These are phyloP conservation scores for Poa pratensis DNA, from an alignment of 176 grass and related monocot genomes.

Conservation along the genomic window DNA sequence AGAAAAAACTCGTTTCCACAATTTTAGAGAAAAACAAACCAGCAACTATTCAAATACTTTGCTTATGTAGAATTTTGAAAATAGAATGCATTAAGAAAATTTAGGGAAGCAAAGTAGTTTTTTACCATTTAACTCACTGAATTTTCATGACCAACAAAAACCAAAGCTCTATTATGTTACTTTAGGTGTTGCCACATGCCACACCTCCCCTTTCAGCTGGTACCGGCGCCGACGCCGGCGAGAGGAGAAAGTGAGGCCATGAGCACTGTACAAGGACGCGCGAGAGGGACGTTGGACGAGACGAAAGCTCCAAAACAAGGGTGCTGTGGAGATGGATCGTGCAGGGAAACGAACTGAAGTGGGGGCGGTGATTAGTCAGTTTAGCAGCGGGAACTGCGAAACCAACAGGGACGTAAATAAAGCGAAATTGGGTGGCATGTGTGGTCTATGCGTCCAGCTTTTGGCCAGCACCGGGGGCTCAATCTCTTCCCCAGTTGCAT, in stretches of 20 bases:
- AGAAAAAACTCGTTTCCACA: no score
- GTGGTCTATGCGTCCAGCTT: slow-evolving; percentile 47
- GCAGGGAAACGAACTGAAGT: slow-evolving; percentile 31
- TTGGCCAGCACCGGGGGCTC: slow-evolving; percentile 36
- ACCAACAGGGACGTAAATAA: slow-evolving; percentile 31
- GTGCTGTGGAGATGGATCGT: slow-evolving; percentile 8
- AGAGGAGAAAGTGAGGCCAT: not conserved
- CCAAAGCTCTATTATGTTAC: no score
- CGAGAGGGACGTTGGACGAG: not conserved
- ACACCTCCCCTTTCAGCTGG: not conserved
- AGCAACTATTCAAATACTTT: no score
- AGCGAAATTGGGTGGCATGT: slow-evolving; percentile 39
- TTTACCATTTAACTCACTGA: no score
- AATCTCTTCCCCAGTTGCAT: not conserved
- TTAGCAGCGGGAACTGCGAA: slow-evolving; percentile 31
- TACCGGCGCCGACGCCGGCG: not conserved
- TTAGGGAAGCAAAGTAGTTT: no score
- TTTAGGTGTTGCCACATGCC: not conserved
- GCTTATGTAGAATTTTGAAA: no score
- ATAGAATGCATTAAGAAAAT: no score
- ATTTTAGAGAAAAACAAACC: no score
- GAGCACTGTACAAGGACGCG: no score
- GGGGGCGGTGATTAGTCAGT: slow-evolving; percentile 35
- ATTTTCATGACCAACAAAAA: no score
- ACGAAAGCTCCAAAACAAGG: slow-evolving; percentile 5